Evolutionary conservation across 2,329 filamentous ascomycete genomes (phyloP).

Genomic region (Phialocephala subalpina): DNA sequence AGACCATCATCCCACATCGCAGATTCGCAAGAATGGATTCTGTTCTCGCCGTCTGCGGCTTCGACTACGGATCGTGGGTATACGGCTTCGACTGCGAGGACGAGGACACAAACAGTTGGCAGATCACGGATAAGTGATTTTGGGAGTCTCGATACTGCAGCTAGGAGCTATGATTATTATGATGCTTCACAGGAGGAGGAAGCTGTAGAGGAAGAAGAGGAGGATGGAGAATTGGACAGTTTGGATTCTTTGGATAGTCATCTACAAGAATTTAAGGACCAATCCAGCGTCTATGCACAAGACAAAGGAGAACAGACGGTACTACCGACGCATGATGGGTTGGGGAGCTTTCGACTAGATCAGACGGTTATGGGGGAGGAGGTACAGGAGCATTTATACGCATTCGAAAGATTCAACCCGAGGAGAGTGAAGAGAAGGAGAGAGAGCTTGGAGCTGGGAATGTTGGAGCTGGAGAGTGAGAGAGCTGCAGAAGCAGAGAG

Average conservation of each 20-base stretch:
- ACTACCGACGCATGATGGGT: conserved; percentile 89
- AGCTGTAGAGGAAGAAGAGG: conserved; percentile 67
- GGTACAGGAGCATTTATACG: conserved; percentile 86
- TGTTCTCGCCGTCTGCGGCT: conserved; percentile 82
- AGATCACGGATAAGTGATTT: conserved; percentile 81
- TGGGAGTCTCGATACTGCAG: conserved; percentile 77
- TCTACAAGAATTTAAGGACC: conserved; percentile 83
- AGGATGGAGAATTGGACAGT: conserved; percentile 87
- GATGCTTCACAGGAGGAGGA: conserved; percentile 66
- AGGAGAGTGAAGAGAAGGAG: conserved; percentile 64
- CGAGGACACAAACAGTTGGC: conserved; percentile 70
- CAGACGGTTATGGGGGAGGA: conserved; percentile 59
- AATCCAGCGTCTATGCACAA: conserved; percentile 46
- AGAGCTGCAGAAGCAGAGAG: conserved; percentile 73
- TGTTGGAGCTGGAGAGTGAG: conserved; percentile 60
- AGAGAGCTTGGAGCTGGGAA: conserved; percentile 61
- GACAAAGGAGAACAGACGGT: conserved; percentile 58
- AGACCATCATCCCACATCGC: conserved; percentile 54
- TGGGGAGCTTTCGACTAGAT: conserved; percentile 82
- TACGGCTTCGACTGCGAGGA: conserved; percentile 71
- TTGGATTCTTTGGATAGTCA: conserved; percentile 94
- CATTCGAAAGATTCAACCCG: conserved; percentile 87
- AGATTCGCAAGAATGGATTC: conserved; percentile 92
- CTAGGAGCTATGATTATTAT: conserved; percentile 63
- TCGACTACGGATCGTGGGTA: conserved; percentile 74